These are phyloP conservation scores for Geosmithia morbida DNA, from an alignment of 2,329 filamentous ascomycete species.

Conservation along the genomic window DNA sequence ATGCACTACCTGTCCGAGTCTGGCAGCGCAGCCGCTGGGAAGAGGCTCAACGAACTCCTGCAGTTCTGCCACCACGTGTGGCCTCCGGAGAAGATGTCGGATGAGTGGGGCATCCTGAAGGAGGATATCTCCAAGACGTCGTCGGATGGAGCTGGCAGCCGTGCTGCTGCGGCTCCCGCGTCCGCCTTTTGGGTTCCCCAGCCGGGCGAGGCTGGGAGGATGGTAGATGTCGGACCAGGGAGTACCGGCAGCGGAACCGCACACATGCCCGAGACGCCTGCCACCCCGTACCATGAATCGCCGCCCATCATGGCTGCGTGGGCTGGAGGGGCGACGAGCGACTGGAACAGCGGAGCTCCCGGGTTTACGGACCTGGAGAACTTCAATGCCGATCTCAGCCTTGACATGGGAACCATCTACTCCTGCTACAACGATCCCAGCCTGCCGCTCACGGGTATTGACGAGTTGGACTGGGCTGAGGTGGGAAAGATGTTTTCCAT, in stretches of 20 bases:
- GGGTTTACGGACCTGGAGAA: constrained; percentile 7
- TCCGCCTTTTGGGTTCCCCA: background rate
- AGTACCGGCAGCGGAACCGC: background rate
- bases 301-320: background rate
- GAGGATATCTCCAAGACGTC: background rate
- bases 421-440: constrained; percentile 13
- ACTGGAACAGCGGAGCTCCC: background rate
- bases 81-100: constrained; percentile 7
- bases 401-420: constrained; percentile 12
- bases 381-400: constrained; percentile 9
- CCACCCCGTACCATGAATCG: background rate
- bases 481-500: constrained; percentile 12
- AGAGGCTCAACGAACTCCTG: constrained; percentile 9
- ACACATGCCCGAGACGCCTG: background rate
- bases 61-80: constrained; percentile 13
- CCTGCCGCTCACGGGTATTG: constrained; percentile 13
- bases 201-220: background rate
- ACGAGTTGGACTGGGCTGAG: constrained; percentile 13
- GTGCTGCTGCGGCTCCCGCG: background rate
- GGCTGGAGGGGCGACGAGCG: background rate
- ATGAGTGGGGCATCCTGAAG: constrained; percentile 9
- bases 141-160: background rate
- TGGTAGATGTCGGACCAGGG: background rate
- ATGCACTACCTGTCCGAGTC: constrained; percentile 9
- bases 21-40: constrained; percentile 10